These are phyloP conservation scores for Tolypocladium capitatum DNA, from an alignment of 2,329 filamentous ascomycete genomes.

Conservation along the genomic window DNA sequence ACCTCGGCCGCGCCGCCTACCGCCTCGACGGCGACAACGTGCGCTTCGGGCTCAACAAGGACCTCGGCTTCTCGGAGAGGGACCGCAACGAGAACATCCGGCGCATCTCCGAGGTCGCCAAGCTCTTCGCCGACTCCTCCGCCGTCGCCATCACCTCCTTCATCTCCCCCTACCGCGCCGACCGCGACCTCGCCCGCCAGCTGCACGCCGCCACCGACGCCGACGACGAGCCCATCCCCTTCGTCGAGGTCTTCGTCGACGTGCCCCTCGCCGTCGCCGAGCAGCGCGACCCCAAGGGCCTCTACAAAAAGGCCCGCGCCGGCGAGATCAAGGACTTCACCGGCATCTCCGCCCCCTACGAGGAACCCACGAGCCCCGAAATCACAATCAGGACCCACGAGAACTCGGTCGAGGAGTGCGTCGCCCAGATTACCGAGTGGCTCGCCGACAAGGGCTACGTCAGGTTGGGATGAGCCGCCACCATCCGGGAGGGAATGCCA, in stretches of 20 bases:
- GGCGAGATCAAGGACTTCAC: constrained; percentile 97
- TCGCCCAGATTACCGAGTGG: constrained; percentile 71
- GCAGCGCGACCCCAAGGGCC: constrained; percentile 88
- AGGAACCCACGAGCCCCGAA: constrained; percentile 75
- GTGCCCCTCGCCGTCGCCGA: constrained; percentile 85
- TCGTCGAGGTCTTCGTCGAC: constrained; percentile 90
- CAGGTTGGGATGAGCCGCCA: constrained; percentile 7
- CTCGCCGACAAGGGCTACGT: constrained; percentile 51
- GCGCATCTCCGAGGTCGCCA: constrained; percentile 86
- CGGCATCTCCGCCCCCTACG: constrained; percentile 88
- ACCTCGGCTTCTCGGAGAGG: constrained; percentile 84
- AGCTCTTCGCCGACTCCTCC: constrained; percentile 85
- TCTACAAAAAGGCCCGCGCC: constrained; percentile 92
- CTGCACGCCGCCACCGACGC: constrained; percentile 53
- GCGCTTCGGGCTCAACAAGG: constrained; percentile 94
- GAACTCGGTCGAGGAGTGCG: constrained; percentile 76
- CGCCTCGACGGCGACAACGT: constrained; percentile 97
- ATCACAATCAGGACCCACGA: constrained; percentile 75
- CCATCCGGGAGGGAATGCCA: not conserved
- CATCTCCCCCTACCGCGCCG: constrained; percentile 86
- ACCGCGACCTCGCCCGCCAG: constrained; percentile 68
- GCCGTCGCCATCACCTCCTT: constrained; percentile 88
- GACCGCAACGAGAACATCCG: constrained; percentile 98
- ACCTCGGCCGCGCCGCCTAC: constrained; percentile 72
- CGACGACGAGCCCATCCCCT: constrained; percentile 60